Conservation (phyloP, 768 basidiomycete genomes). For the Pisolithus marmoratus region DNA sequence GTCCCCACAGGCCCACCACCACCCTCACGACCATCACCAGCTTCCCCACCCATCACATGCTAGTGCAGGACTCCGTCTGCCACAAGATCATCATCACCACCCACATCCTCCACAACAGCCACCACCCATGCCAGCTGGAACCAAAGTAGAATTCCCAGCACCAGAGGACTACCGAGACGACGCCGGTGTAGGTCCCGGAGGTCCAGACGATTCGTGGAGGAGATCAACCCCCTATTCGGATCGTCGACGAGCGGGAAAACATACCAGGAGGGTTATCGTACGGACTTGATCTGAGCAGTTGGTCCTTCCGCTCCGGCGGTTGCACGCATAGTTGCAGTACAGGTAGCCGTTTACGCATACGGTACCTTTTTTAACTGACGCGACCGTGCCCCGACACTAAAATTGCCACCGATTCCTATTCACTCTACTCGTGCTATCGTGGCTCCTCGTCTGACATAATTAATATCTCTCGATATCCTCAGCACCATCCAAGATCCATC, state of each 20-base stretch:
- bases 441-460: too few species aligned
- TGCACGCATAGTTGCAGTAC: too few species aligned
- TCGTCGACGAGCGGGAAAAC: conserved; percentile 73
- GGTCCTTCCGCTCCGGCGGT: too few species aligned
- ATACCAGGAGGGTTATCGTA: conserved; percentile 68
- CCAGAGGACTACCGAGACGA: conserved; percentile 51
- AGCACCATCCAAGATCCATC: too few species aligned
- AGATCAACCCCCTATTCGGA: conserved; percentile 69
- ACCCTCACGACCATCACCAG: conserved; percentile 16
- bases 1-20: background rate
- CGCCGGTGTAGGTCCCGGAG: background rate
- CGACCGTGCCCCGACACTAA: too few species aligned
- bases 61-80: conserved; percentile 34
- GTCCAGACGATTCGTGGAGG: conserved; percentile 62
- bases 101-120: background rate
- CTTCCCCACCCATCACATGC: conserved; percentile 23
- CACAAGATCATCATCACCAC: conserved; percentile 29
- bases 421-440: too few species aligned
- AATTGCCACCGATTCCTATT: too few species aligned
- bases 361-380: too few species aligned
- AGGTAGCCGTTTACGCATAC: too few species aligned
- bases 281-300: conserved; percentile 14
- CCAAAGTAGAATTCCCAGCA: conserved; percentile 26
- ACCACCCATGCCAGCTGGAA: conserved; percentile 27
- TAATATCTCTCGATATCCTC: too few species aligned